Percentiles rank a stretch among this genome's conserved stretches.
Conservation (phyloP, 768 basidiomycete genomes). For the Calocybe cyanea region DNA sequence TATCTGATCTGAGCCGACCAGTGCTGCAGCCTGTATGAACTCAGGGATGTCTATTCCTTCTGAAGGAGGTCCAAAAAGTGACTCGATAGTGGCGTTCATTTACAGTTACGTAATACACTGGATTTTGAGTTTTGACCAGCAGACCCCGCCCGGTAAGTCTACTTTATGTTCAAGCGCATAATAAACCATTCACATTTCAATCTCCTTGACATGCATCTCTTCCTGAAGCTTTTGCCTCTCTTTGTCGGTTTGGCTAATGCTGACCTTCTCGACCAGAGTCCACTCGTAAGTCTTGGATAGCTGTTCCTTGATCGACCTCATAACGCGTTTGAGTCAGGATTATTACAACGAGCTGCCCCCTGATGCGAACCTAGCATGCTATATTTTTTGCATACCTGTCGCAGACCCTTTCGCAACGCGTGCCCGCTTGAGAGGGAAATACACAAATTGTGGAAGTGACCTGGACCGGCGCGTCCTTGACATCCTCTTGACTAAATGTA, state of each 20-base stretch:
- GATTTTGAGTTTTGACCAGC: background rate
- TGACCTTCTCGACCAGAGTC: too few relatives aligned
- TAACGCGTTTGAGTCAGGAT: too few relatives aligned
- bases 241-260: too few relatives aligned
- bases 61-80: slow-evolving; percentile 63
- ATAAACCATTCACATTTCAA: too few relatives aligned
- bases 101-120: slow-evolving; percentile 6
- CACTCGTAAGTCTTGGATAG: too few relatives aligned
- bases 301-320: too few relatives aligned
- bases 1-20: slow-evolving; percentile 7
- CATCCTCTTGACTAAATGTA: slow-evolving; percentile 14
- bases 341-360: background rate
- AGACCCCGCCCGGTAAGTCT: too few relatives aligned
- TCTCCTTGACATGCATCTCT: too few relatives aligned
- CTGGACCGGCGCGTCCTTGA: slow-evolving; percentile 14
- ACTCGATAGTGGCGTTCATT: slow-evolving; percentile 33
- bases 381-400: slow-evolving; percentile 11
- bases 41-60: slow-evolving; percentile 43
- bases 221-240: too few relatives aligned
- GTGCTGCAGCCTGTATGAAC: slow-evolving; percentile 36
- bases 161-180: too few relatives aligned
- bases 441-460: slow-evolving; percentile 9
- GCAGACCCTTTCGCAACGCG: slow-evolving; percentile 9
- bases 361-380: slow-evolving; percentile 8
- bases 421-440: slow-evolving; percentile 9